These are phyloP conservation scores for Spiromastix sp. DNA, from an alignment of 2,329 filamentous ascomycete species.

Conservation along the genomic window DNA sequence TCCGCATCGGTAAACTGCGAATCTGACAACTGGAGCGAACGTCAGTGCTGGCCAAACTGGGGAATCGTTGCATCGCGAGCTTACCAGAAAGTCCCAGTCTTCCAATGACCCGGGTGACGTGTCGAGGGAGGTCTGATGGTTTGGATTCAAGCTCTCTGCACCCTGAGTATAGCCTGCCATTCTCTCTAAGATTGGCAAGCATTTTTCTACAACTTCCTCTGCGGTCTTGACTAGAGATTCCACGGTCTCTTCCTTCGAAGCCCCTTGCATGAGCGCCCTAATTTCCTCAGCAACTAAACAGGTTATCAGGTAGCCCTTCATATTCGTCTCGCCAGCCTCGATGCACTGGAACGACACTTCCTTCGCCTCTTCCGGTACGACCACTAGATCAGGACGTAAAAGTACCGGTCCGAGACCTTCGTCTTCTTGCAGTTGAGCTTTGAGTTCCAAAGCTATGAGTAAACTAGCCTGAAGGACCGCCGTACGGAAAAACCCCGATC, in stretches of 20 bases:
- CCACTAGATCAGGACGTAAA: slow-evolving; percentile 19
- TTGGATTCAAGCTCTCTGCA: slow-evolving; percentile 6
- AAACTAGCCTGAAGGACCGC: slow-evolving; percentile 13
- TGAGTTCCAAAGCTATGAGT: slow-evolving; percentile 18
- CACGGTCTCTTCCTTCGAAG: slow-evolving; percentile 25
- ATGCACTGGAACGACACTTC: slow-evolving; percentile 33
- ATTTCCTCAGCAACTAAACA: slow-evolving; percentile 33
- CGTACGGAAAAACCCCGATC: slow-evolving; percentile 21
- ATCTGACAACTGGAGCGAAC: slow-evolving; percentile 19
- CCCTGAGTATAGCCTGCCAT: slow-evolving; percentile 10
- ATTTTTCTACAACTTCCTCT: slow-evolving; percentile 21
- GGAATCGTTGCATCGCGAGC: slow-evolving; percentile 7
- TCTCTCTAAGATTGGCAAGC: slow-evolving; percentile 18
- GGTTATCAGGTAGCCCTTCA: slow-evolving; percentile 42
- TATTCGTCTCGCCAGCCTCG: slow-evolving; percentile 44
- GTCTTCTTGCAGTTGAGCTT: slow-evolving; percentile 19
- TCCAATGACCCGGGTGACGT: slow-evolving; percentile 19
- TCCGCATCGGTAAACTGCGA: slow-evolving; percentile 17
- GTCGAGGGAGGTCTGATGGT: slow-evolving; percentile 16
- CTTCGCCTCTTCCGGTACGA: slow-evolving; percentile 30
- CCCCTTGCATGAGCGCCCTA: slow-evolving; percentile 29
- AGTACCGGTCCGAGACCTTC: slow-evolving; percentile 16
- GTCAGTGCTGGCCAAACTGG: background rate
- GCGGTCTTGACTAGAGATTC: slow-evolving; percentile 28
- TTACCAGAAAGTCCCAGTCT: slow-evolving; percentile 37